Percentiles rank a stretch among this genome's conserved stretches.
Conservation (phyloP, 2,329 filamentous ascomycete species). For the Colletotrichum brevisporum region DNA sequence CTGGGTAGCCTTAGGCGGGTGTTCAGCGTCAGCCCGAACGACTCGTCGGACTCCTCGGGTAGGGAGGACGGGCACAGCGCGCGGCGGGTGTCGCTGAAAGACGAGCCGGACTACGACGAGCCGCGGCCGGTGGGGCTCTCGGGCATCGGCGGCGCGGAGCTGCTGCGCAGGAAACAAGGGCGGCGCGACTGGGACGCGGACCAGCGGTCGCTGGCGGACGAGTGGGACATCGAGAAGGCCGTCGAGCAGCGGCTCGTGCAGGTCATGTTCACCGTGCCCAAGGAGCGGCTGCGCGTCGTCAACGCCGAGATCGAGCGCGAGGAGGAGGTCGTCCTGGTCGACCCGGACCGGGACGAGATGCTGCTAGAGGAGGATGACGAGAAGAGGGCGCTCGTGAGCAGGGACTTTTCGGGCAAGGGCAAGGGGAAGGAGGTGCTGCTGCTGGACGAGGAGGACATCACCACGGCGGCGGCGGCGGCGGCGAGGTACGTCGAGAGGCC, state of each 20-base stretch:
- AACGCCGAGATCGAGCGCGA: conserved; percentile 75
- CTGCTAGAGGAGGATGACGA: conserved; percentile 11
- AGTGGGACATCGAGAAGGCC: conserved; percentile 84
- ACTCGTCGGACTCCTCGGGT: conserved; percentile 45
- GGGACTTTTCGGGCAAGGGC: conserved; percentile 28
- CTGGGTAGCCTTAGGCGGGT: conserved; percentile 78
- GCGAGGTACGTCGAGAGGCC: conserved; percentile 30
- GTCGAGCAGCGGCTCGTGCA: conserved; percentile 81
- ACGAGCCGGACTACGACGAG: conserved; percentile 60
- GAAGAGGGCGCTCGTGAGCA: conserved; percentile 17
- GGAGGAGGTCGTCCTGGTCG: conserved; percentile 58
- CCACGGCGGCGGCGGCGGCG: not conserved
- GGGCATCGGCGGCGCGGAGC: conserved; percentile 58
- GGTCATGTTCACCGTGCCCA: conserved; percentile 94
- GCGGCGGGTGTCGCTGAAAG: conserved; percentile 45
- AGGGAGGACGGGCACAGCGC: conserved; percentile 42
- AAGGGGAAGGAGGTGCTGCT: conserved; percentile 30
- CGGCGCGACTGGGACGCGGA: conserved; percentile 67
- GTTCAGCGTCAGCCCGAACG: conserved; percentile 62
- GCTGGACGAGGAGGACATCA: not conserved
- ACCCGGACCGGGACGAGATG: conserved; percentile 51
- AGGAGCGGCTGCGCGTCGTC: conserved; percentile 88
- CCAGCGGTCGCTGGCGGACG: conserved; percentile 71
- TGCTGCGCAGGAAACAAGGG: conserved; percentile 69
- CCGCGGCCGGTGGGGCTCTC: conserved; percentile 58